phyloP scores from a whole-genome alignment of 140 eudicot genomes.

The Bidens hawaiensis region DNA sequence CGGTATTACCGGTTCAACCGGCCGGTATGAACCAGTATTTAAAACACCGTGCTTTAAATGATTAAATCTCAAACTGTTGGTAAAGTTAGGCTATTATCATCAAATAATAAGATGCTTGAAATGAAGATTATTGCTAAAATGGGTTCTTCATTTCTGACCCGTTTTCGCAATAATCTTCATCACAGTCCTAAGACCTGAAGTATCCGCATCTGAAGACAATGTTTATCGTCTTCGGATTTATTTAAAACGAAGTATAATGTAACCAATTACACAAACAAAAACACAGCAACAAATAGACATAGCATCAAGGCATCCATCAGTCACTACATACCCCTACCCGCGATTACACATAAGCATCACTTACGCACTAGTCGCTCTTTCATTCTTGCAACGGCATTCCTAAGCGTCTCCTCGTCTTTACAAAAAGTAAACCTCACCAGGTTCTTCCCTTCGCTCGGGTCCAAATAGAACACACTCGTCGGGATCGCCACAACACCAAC shows the following conservation, averaged over 20 bases:
- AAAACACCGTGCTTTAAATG: too few species aligned
- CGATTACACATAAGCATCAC: constrained; percentile 4
- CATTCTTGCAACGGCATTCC: constrained; percentile 86
- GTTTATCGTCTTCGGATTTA: too few species aligned
- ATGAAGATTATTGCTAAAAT: too few species aligned
- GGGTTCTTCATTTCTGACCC: too few species aligned
- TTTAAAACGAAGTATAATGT: neutral
- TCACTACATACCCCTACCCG: neutral
- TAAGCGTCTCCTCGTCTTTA: constrained; percentile 85
- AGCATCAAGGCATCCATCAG: neutral
- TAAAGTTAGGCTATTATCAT: too few species aligned
- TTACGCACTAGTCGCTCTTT: constrained; percentile 48
- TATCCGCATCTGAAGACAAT: too few species aligned
- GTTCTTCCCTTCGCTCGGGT: constrained; percentile 85
- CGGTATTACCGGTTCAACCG: too few species aligned
- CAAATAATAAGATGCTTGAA: too few species aligned
- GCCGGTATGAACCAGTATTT: too few species aligned
- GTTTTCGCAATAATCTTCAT: too few species aligned
- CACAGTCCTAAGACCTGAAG: too few species aligned
- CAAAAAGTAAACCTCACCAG: constrained; percentile 93
- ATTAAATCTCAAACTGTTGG: too few species aligned
- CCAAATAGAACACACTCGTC: constrained; percentile 82
- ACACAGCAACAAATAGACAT: neutral
- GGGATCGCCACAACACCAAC: constrained; percentile 98
- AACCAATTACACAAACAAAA: constrained; percentile 2